Conservation (phyloP, 2,329 filamentous ascomycete species). For the Tolypocladium sp. region DNA sequence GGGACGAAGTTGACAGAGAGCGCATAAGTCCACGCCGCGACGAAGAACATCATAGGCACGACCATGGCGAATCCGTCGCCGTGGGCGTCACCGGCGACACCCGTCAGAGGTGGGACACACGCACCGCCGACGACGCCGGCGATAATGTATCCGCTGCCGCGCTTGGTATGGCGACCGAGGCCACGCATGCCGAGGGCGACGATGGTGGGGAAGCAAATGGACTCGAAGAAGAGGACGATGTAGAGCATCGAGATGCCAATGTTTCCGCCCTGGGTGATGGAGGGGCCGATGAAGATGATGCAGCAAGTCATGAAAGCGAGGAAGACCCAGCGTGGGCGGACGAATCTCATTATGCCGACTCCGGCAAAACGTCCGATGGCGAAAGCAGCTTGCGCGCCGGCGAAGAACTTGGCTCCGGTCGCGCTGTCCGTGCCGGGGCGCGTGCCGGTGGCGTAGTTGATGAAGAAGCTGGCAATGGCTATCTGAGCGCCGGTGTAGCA, state of each 20-base stretch:
- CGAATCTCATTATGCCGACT: constrained; percentile 55
- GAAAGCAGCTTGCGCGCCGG: constrained; percentile 66
- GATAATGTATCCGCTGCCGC: constrained; percentile 61
- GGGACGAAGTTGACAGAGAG: constrained; percentile 58
- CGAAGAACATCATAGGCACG: constrained; percentile 53
- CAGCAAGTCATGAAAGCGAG: constrained; percentile 53
- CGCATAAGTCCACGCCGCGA: constrained; percentile 46
- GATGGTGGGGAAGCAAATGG: constrained; percentile 73
- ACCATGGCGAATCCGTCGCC: constrained; percentile 55
- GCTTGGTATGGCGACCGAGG: constrained; percentile 67
- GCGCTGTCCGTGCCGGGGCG: constrained; percentile 39
- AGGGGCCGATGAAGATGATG: constrained; percentile 50
- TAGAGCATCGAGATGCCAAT: constrained; percentile 53
- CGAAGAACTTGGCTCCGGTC: constrained; percentile 57
- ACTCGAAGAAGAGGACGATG: constrained; percentile 68
- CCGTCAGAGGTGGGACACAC: constrained; percentile 62
- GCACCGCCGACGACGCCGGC: constrained; percentile 66
- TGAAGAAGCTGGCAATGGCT: constrained; percentile 58
- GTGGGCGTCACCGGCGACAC: constrained; percentile 55
- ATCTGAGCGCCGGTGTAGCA: constrained; percentile 69
- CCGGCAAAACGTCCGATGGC: constrained; percentile 64
- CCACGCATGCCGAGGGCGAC: constrained; percentile 69
- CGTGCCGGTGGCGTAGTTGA: constrained; percentile 62
- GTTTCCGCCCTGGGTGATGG: constrained; percentile 36
- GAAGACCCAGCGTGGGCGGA: constrained; percentile 60